Percentiles rank a stretch among this genome's conserved stretches.
phyloP scores from a whole-genome alignment of 495 filamentous ascomycete genomes.

The Aspergillus ellipticus region DNA sequence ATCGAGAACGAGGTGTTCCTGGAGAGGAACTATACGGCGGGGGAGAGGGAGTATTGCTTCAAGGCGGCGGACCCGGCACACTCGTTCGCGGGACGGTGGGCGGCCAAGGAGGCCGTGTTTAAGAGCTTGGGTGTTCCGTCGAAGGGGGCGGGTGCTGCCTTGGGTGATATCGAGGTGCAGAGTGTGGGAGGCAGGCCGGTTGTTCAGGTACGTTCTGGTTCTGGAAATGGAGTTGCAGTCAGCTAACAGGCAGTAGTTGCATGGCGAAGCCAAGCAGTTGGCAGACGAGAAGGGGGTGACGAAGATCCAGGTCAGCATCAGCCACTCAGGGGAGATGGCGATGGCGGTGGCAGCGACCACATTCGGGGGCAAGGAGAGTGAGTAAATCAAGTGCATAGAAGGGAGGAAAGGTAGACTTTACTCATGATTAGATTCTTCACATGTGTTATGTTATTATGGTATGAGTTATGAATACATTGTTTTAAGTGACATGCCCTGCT shows the following conservation, averaged over 20 bases:
- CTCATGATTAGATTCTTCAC: too few relatives aligned
- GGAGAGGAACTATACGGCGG: conserved; percentile 82
- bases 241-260: background rate
- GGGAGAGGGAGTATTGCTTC: conserved; percentile 77
- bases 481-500: too few relatives aligned
- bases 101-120: conserved; percentile 95
- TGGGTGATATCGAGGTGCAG: conserved; percentile 90
- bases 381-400: too few relatives aligned
- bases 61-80: conserved; percentile 70
- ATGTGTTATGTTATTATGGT: too few relatives aligned
- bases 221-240: background rate
- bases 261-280: background rate
- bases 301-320: background rate
- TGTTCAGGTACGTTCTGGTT: background rate
- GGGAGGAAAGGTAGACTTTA: too few relatives aligned
- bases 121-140: conserved; percentile 66
- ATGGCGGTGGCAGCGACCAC: background rate
- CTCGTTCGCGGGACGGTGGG: conserved; percentile 87
- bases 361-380: too few relatives aligned
- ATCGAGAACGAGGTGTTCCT: conserved; percentile 89
- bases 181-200: conserved; percentile 38
- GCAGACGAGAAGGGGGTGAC: background rate
- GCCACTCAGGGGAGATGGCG: background rate
- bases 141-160: conserved; percentile 76
- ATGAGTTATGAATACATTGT: too few relatives aligned